phyloP scores from a whole-genome alignment of 768 basidiomycete genomes.

The Pholiota conissans region DNA sequence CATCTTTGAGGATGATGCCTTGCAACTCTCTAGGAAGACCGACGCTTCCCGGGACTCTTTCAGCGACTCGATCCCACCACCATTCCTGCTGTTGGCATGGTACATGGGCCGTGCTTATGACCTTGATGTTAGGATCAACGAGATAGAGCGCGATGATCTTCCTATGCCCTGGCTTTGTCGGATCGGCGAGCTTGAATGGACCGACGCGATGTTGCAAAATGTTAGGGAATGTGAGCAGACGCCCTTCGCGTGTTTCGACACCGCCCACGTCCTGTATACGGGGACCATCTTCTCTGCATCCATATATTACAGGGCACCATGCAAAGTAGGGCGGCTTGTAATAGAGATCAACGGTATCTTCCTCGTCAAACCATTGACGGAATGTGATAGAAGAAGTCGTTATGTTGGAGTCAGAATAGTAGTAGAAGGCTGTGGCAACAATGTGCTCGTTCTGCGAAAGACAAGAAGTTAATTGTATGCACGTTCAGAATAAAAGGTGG shows the following conservation, averaged over 20 bases:
- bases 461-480: not conserved
- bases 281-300: conserved; percentile 19
- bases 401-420: conserved; percentile 26
- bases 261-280: conserved; percentile 27
- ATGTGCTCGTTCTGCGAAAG: conserved; percentile 32
- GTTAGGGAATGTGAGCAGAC: conserved; percentile 41
- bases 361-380: conserved; percentile 14
- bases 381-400: conserved; percentile 23
- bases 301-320: conserved; percentile 28
- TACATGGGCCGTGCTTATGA: conserved; percentile 29
- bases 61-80: conserved; percentile 20
- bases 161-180: conserved; percentile 39
- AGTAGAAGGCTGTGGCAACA: conserved; percentile 28
- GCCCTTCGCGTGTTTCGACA: conserved; percentile 32
- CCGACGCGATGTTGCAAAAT: conserved; percentile 38
- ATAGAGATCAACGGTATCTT: not conserved
- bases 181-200: conserved; percentile 36
- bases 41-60: not conserved
- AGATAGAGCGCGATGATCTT: conserved; percentile 45
- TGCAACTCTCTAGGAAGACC: conserved; percentile 16
- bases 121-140: conserved; percentile 31
- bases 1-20: conserved; percentile 14
- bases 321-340: conserved; percentile 17
- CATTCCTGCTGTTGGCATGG: conserved; percentile 31
- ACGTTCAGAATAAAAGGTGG: conserved; percentile 1